These are phyloP conservation scores for Pythium aquatile DNA, from an alignment of 352 stramenopile species.

Conservation along the genomic window DNA sequence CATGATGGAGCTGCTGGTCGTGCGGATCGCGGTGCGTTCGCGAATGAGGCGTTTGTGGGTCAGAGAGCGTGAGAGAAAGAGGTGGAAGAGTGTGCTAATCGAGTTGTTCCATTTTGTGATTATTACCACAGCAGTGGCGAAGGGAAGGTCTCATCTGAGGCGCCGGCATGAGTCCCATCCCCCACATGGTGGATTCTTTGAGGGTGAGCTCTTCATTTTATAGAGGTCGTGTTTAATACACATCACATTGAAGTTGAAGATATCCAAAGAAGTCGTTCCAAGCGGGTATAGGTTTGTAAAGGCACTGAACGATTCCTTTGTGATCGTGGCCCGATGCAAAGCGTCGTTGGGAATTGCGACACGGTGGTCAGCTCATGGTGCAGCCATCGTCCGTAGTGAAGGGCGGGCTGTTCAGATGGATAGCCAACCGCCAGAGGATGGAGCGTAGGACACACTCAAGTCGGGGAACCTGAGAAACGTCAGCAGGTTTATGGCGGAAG, in stretches of 20 bases:
- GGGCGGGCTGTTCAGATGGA: background rate
- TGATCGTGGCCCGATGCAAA: background rate
- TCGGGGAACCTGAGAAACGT: background rate
- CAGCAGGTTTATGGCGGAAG: background rate
- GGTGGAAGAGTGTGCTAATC: background rate
- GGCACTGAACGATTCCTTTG: background rate
- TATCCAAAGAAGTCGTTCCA: no score
- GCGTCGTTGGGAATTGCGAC: background rate
- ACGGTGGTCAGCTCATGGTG: background rate
- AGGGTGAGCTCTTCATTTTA: slow-evolving; percentile 1
- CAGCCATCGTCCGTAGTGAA: background rate
- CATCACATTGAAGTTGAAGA: background rate
- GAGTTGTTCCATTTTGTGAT: background rate
- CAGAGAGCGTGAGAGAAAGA: background rate
- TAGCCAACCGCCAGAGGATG: background rate
- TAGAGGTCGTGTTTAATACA: background rate
- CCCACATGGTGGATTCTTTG: background rate
- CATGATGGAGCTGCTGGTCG: background rate
- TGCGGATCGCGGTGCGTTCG: background rate
- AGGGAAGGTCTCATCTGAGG: no score
- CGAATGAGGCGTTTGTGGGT: background rate
- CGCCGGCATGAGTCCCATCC: background rate
- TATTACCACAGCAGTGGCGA: background rate
- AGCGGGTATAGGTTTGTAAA: background rate
- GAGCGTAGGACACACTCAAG: background rate